Conservation (phyloP, 768 basidiomycete species). For the Amanita phalloides region DNA sequence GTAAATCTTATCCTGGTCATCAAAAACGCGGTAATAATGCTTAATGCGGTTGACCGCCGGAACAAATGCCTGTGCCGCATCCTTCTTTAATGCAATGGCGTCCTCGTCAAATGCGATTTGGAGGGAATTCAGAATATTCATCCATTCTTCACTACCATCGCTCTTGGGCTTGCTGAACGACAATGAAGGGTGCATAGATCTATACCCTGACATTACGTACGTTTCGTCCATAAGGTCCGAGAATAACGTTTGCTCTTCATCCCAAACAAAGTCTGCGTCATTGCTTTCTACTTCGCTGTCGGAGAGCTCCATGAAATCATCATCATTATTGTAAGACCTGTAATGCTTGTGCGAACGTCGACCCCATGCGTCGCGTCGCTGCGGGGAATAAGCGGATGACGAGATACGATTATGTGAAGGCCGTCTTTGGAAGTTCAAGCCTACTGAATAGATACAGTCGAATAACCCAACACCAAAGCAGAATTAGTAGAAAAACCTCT, state of each 20-base stretch:
- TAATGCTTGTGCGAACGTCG: neutral
- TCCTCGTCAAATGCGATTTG: conserved; percentile 30
- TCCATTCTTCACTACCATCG: conserved; percentile 21
- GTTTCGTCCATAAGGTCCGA: conserved; percentile 34
- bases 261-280: conserved; percentile 31
- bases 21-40: conserved; percentile 23
- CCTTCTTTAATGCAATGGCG: conserved; percentile 24
- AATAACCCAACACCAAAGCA: neutral
- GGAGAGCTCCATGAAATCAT: conserved; percentile 11
- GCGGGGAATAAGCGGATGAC: conserved; percentile 1
- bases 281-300: conserved; percentile 19
- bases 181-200: conserved; percentile 8
- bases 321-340: conserved; percentile 3
- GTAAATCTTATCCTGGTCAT: conserved; percentile 25
- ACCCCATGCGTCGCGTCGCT: neutral
- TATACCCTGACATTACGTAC: conserved; percentile 15
- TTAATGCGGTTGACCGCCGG: conserved; percentile 40
- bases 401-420: neutral
- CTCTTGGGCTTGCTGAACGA: conserved; percentile 15
- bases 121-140: conserved; percentile 26
- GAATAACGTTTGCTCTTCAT: conserved; percentile 42
- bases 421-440: neutral
- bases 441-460: neutral
- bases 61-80: conserved; percentile 33
- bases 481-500: conserved; percentile 1